Conservation (phyloP, 768 basidiomycete genomes). For the Leccinellum albellum region DNA sequence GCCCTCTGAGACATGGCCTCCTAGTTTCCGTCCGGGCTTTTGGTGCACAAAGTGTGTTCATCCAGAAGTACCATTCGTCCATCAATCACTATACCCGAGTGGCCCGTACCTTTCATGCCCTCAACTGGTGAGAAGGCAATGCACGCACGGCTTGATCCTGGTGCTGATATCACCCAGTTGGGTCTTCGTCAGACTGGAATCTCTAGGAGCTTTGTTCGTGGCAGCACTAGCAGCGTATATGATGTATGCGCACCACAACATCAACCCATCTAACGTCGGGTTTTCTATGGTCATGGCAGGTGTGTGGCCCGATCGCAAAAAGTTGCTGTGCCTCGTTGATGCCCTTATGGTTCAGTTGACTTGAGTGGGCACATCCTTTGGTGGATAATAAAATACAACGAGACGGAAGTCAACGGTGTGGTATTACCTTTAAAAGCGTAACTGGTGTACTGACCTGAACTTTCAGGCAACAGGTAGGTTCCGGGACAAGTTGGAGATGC, state of each 20-base stretch:
- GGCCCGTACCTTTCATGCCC: slow-evolving; percentile 28
- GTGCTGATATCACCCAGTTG: slow-evolving; percentile 18
- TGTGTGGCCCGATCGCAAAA: neutral
- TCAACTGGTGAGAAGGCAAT: slow-evolving; percentile 19
- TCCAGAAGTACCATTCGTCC: slow-evolving; percentile 24
- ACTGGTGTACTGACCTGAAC: neutral
- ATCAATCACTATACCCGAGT: slow-evolving; percentile 34
- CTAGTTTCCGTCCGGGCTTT: slow-evolving; percentile 39
- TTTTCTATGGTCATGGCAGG: slow-evolving; percentile 11
- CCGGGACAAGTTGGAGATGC: neutral
- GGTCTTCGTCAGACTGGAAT: slow-evolving; percentile 38
- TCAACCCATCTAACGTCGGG: slow-evolving; percentile 18
- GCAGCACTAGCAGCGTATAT: slow-evolving; percentile 31
- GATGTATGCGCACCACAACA: slow-evolving; percentile 26
- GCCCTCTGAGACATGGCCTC: neutral
- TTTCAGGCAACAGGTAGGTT: slow-evolving; percentile 21
- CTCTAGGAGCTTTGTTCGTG: slow-evolving; percentile 39
- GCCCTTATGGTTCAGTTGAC: neutral
- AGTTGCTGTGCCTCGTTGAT: neutral
- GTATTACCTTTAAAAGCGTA: neutral
- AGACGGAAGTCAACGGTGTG: slow-evolving; percentile 11
- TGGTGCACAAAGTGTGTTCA: slow-evolving; percentile 32
- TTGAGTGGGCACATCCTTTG: slow-evolving; percentile 11
- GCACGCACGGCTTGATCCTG: neutral
- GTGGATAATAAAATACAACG: slow-evolving; percentile 24